A percentile compares a stretch with the other conserved stretches of the same genome.
Evolutionary conservation across 1,139 yeast genomes (phyloP).

Genomic region (Candida sanyaensis): DNA sequence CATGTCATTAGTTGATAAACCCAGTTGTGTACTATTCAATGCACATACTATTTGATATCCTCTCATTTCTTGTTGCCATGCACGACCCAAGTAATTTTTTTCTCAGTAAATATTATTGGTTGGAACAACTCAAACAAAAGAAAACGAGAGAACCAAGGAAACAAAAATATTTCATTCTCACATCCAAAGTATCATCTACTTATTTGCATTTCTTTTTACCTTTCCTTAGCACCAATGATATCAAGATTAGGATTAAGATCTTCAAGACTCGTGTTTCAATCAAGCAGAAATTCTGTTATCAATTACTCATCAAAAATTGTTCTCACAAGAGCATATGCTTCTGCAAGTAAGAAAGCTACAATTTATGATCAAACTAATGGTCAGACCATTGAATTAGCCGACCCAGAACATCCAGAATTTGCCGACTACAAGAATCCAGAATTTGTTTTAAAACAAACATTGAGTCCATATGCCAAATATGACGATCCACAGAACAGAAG

Average conservation of each 20-base stretch:
- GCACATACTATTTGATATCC: too few relatives aligned
- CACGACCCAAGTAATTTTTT: constrained; percentile 12
- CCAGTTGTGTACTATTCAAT: too few relatives aligned
- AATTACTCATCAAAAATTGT: background rate
- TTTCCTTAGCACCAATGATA: constrained; percentile 21
- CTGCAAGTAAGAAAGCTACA: constrained; percentile 26
- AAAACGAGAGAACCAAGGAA: background rate
- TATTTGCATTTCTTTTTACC: background rate
- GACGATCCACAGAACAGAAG: constrained; percentile 85
- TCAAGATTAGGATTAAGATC: constrained; percentile 29
- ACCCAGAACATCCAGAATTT: constrained; percentile 46
- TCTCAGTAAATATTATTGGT: constrained; percentile 26
- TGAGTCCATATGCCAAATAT: constrained; percentile 71
- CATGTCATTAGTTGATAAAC: too few relatives aligned
- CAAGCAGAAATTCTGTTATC: background rate
- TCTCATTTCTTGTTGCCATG: background rate
- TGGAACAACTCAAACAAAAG: constrained; percentile 5
- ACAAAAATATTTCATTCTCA: background rate
- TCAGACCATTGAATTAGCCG: constrained; percentile 42
- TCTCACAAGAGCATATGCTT: constrained; percentile 31
- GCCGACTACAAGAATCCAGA: constrained; percentile 46
- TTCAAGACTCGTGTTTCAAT: constrained; percentile 11
- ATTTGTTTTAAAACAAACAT: constrained; percentile 58
- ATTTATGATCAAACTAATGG: constrained; percentile 47
- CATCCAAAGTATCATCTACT: background rate